A percentile compares a stretch with the other conserved stretches of the same genome.
Conservation (phyloP, 768 basidiomycete genomes). For the Pleurotus giganteus region DNA sequence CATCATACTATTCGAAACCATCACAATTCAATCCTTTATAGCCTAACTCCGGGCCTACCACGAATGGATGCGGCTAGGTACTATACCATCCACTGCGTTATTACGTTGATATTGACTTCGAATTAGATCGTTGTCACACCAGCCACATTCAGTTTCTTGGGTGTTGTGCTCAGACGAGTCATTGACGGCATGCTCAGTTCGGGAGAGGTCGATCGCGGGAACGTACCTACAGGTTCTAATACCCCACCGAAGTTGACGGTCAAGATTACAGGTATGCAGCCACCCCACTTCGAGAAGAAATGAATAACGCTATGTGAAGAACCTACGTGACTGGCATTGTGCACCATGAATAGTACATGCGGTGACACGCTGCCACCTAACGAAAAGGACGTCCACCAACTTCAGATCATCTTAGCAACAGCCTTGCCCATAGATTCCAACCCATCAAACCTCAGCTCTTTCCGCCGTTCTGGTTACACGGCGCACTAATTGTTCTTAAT, state of each 20-base stretch:
- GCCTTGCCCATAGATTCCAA: too few relatives aligned
- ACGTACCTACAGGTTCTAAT: conserved; percentile 88
- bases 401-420: too few relatives aligned
- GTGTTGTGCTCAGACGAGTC: conserved; percentile 90
- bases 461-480: conserved; percentile 48
- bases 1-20: not conserved
- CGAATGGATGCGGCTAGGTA: conserved; percentile 91
- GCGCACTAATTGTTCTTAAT: conserved; percentile 35
- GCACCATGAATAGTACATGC: too few relatives aligned
- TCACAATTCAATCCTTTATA: conserved; percentile 26
- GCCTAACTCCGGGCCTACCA: conserved; percentile 95
- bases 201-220: conserved; percentile 95
- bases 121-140: conserved; percentile 94
- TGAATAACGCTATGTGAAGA: conserved; percentile 27
- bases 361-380: too few relatives aligned
- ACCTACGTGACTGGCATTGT: conserved; percentile 44
- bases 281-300: not conserved
- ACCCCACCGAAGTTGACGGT: conserved; percentile 87
- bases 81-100: too few relatives aligned
- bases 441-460: too few relatives aligned
- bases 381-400: too few relatives aligned
- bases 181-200: conserved; percentile 94
- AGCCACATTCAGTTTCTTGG: conserved; percentile 91
- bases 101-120: not conserved
- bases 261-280: conserved; percentile 75